Conservation (phyloP, 371 early-diverging fungal genomes). For the Mucor saturninus region DNA sequence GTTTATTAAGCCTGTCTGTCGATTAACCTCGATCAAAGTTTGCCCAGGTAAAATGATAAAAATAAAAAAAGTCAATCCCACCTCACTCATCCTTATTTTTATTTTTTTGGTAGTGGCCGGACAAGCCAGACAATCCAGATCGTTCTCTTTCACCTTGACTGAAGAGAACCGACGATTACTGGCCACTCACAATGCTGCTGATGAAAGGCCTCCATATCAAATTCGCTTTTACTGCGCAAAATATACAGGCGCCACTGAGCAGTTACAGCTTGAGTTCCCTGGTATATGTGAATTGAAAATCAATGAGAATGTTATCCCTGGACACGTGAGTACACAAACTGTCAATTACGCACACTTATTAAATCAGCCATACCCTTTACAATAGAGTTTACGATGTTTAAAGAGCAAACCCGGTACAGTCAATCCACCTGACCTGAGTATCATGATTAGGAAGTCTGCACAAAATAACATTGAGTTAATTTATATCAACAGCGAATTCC, state of each 20-base stretch:
- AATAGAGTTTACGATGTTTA: constrained; percentile 58
- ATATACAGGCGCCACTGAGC: constrained; percentile 1
- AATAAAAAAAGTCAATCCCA: background rate
- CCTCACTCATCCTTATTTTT: background rate
- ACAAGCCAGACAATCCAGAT: constrained; percentile 12
- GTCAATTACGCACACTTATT: background rate
- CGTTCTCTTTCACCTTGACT: constrained; percentile 22
- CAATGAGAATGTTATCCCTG: constrained; percentile 48
- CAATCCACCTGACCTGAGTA: constrained; percentile 62
- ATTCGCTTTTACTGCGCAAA: constrained; percentile 32
- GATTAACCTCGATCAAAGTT: constrained; percentile 29
- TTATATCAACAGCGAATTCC: constrained; percentile 59
- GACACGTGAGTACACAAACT: constrained; percentile 40
- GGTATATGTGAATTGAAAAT: constrained; percentile 54
- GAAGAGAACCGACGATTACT: constrained; percentile 12
- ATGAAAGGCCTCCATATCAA: constrained; percentile 21
- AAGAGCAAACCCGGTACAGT: constrained; percentile 70
- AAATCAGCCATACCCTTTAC: background rate
- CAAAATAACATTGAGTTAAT: constrained; percentile 59
- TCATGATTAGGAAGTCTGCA: constrained; percentile 34
- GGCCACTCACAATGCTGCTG: constrained; percentile 1
- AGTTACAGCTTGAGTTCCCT: constrained; percentile 47
- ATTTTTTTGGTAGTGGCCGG: constrained; percentile 18
- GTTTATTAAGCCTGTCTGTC: constrained; percentile 35
- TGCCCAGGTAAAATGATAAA: constrained; percentile 36